Percentiles rank a stretch among this genome's conserved stretches.
phyloP scores from a whole-genome alignment of 176 grass and related monocot genomes.

The Stipa capillata region DNA sequence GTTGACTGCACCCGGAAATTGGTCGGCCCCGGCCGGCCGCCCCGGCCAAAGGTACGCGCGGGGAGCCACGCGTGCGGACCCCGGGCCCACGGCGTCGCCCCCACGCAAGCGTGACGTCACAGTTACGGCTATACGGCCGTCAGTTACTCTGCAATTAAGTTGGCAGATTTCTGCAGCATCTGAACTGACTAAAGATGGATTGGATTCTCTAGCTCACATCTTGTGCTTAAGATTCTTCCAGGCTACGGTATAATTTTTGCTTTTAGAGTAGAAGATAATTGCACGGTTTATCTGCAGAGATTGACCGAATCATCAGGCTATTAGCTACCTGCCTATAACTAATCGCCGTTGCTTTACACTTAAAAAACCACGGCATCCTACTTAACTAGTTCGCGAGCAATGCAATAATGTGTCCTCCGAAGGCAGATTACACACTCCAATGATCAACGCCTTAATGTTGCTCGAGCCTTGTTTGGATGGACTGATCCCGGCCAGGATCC shows the following conservation, averaged over 20 bases:
- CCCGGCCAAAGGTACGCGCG: neutral
- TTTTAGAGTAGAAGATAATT: neutral
- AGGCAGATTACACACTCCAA: too few species aligned
- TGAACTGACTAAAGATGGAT: too few species aligned
- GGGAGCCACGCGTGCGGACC: constrained; percentile 5
- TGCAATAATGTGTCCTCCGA: too few species aligned
- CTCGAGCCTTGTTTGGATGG: too few species aligned
- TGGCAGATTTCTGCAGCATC: neutral
- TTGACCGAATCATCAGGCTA: neutral
- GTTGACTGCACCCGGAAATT: neutral
- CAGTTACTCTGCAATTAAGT: too few species aligned
- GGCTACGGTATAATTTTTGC: neutral
- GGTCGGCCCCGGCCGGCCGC: neutral
- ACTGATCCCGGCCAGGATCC: neutral
- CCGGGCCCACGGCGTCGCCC: neutral
- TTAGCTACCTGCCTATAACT: neutral
- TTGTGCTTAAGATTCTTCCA: too few species aligned
- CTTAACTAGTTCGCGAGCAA: constrained; percentile 24
- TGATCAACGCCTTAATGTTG: neutral
- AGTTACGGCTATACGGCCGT: neutral
- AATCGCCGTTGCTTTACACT: constrained; percentile 34
- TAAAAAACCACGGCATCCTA: neutral
- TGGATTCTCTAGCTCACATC: too few species aligned
- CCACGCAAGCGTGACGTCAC: neutral
- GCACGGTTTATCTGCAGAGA: neutral